phyloP scores from a whole-genome alignment of 2,329 filamentous ascomycete genomes.

The Huntiella decipiens region DNA sequence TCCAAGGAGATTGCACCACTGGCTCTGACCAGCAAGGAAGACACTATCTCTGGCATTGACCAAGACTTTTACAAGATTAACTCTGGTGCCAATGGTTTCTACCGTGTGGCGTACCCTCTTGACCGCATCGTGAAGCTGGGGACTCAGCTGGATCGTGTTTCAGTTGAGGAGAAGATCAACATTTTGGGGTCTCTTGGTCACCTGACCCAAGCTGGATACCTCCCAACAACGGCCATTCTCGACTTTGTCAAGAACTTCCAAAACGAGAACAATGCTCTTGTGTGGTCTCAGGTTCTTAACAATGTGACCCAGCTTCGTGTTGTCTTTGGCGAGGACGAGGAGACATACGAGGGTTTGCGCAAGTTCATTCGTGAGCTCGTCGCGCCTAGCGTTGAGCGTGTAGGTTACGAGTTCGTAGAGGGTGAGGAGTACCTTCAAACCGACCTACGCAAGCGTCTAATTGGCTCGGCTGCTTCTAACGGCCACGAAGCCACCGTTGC shows the following conservation, averaged over 20 bases:
- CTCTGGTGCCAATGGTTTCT: conserved; percentile 70
- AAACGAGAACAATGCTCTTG: conserved; percentile 64
- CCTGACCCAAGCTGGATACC: conserved; percentile 71
- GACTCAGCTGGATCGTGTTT: conserved; percentile 55
- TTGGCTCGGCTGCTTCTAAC: conserved; percentile 54
- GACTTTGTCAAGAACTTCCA: conserved; percentile 73
- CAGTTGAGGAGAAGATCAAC: conserved; percentile 77
- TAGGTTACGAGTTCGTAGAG: conserved; percentile 71
- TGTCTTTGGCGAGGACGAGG: conserved; percentile 63
- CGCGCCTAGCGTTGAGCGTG: conserved; percentile 50
- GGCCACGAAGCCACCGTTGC: conserved; percentile 56
- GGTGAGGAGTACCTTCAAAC: conserved; percentile 66
- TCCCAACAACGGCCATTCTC: conserved; percentile 62
- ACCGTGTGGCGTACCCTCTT: conserved; percentile 85
- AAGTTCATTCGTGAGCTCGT: conserved; percentile 65
- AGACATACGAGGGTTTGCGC: conserved; percentile 53
- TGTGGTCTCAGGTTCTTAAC: conserved; percentile 71
- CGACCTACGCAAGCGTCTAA: conserved; percentile 65
- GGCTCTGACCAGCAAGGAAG: conserved; percentile 56
- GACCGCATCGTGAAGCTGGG: conserved; percentile 64
- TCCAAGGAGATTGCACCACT: conserved; percentile 41
- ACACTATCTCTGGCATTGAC: conserved; percentile 56
- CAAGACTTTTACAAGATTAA: conserved; percentile 88
- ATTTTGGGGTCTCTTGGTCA: conserved; percentile 79
- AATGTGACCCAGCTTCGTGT: conserved; percentile 60